Conservation (phyloP, 257 asterid genomes). For the Cinchona pubescens region DNA sequence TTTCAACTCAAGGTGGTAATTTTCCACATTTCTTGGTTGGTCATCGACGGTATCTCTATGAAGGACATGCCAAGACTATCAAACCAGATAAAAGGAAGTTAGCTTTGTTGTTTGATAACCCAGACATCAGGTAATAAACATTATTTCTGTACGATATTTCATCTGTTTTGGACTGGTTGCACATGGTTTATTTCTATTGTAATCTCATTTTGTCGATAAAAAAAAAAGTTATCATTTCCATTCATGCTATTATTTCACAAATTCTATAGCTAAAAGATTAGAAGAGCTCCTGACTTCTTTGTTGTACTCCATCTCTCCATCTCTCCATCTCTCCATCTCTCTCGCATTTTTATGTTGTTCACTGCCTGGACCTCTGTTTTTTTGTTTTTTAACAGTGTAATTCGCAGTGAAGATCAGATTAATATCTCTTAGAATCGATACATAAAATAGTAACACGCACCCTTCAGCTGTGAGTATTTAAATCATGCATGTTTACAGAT, state of each 20-base stretch:
- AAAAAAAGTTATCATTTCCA: neutral
- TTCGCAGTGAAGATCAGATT: neutral
- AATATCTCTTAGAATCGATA: neutral
- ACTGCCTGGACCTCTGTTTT: neutral
- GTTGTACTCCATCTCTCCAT: no score
- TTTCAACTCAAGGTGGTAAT: slow-evolving; percentile 95
- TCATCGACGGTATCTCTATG: slow-evolving; percentile 83
- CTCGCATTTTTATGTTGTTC: neutral
- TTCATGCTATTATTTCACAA: neutral
- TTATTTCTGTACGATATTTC: neutral
- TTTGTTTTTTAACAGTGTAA: neutral
- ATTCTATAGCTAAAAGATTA: neutral
- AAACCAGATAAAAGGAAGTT: slow-evolving; percentile 93
- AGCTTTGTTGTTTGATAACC: slow-evolving; percentile 72
- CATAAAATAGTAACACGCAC: neutral
- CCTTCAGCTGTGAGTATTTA: neutral
- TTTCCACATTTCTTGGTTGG: slow-evolving; percentile 98
- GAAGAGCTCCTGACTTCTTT: neutral
- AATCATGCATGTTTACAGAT: slow-evolving; percentile 39
- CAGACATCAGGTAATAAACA: slow-evolving; percentile 61
- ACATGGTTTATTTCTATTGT: neutral
- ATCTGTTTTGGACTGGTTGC: neutral
- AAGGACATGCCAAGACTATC: slow-evolving; percentile 82
- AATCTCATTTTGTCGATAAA: neutral
- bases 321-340: no score